Evolutionary conservation across 2,329 filamentous ascomycete species (phyloP).

Genomic region (Dendryphion nanum): DNA sequence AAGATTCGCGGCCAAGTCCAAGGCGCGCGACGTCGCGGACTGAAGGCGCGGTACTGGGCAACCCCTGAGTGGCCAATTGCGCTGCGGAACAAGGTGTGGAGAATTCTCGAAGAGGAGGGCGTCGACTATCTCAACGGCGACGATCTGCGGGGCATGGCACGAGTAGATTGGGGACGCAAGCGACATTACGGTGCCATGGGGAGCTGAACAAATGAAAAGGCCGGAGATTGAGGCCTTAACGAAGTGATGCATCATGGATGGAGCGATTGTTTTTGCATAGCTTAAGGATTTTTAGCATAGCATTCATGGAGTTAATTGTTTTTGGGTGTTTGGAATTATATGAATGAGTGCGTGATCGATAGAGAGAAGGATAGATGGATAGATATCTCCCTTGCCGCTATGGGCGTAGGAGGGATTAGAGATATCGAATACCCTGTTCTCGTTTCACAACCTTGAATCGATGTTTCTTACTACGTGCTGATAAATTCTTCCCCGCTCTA

Average conservation of each 20-base stretch:
- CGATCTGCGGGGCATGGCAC: slow-evolving; percentile 52
- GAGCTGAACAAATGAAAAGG: background rate
- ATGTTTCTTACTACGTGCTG: too few species aligned
- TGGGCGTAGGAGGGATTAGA: too few species aligned
- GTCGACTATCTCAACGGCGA: slow-evolving; percentile 60
- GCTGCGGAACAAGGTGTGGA: slow-evolving; percentile 56
- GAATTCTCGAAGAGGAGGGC: slow-evolving; percentile 52
- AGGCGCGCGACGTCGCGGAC: slow-evolving; percentile 50
- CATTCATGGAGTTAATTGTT: background rate
- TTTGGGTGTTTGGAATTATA: background rate
- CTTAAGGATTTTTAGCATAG: background rate
- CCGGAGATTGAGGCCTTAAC: background rate
- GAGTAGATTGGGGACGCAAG: slow-evolving; percentile 46
- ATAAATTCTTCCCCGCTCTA: too few species aligned
- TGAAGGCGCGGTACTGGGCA: slow-evolving; percentile 59
- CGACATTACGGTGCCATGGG: slow-evolving; percentile 24
- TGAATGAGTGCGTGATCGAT: background rate
- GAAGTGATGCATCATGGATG: background rate
- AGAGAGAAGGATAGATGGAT: background rate
- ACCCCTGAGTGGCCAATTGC: slow-evolving; percentile 56
- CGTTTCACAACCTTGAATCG: too few species aligned
- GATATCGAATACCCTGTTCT: too few species aligned
- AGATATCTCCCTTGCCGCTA: too few species aligned
- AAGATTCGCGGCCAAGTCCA: slow-evolving; percentile 52
- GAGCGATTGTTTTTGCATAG: background rate